Base-by-base conservation (phyloP, 2,329 filamentous ascomycete genomes). In the Fusarium sulawesiense region DNA sequence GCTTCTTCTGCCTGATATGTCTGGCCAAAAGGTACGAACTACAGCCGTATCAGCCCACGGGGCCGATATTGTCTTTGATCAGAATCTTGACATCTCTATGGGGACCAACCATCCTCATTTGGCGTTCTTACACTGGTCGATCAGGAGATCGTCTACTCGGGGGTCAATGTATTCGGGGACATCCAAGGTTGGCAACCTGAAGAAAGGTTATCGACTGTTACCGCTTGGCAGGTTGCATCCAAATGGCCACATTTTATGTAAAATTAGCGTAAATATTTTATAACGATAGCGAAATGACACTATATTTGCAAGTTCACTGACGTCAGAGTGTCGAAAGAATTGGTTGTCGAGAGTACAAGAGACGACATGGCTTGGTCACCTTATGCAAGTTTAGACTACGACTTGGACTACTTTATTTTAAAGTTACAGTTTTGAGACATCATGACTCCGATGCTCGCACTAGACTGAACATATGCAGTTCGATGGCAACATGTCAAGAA, bases 401-500 rank as follows among this genome's bases (percentile, higher is more conserved):
- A 34, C 32, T 34, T 34, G 32, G 32, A 34, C 32, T 34, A 18
- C 32, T 34, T 18, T 8, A 18, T 18, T 34, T 18, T 34, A 18
- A 34, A 18, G 32, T 10, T 34, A 18, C 32, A 18, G 32, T 34
- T 34, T 18, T 34, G 8, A 18, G 10, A 18, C 32, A 34, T 18
- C 32, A 18, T 34, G 32, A 4, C 16, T 34, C 32, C 32, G 16
- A 34, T 10, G 5, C 9, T 34, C 9, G 32, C 16, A 3, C 16
- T 4, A 37, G 16, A 37, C 47, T 67, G 66, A 12, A 70, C 48
- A 37, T 59, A 56, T 25, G 66, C 66, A n/a, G 48, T 62, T 25
- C 56, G 60, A 21, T 44, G 56, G 20, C 50, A 42, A 4, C 42
- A 50, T 44, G 44, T n/a, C 44, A 63, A 48, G 44, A 58, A 7